These are phyloP conservation scores for Beauveria pseudobassiana DNA, from an alignment of 2,329 filamentous ascomycete genomes.

Conservation along the genomic window DNA sequence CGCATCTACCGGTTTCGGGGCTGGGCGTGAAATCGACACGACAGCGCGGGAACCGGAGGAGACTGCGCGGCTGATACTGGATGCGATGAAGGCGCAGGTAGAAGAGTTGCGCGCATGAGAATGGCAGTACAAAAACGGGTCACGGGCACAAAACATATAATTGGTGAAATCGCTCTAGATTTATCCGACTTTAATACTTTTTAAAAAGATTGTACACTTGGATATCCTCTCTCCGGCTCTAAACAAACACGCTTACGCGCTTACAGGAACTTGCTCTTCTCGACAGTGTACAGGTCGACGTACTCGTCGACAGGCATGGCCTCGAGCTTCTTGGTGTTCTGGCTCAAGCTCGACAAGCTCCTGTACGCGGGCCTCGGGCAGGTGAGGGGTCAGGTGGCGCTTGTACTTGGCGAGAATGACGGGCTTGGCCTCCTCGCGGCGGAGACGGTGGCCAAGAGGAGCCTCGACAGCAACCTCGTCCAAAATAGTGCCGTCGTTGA, in stretches of 20 bases:
- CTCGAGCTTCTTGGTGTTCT: conserved; percentile 69
- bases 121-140: not conserved
- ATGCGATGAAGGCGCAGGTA: conserved; percentile 4
- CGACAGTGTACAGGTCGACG: conserved; percentile 69
- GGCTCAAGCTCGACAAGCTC: conserved; percentile 77
- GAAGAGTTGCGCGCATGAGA: not conserved
- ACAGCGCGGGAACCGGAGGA: conserved; percentile 18
- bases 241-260: not conserved
- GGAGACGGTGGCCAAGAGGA: conserved; percentile 82
- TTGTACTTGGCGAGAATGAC: conserved; percentile 94
- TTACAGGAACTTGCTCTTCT: conserved; percentile 54
- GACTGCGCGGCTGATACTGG: conserved; percentile 15
- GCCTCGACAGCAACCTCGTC: conserved; percentile 91
- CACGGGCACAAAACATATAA: not conserved
- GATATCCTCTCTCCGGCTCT: not conserved
- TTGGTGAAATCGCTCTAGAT: conserved; percentile 1
- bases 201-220: conserved; percentile 1
- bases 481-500: conserved; percentile 88
- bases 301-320: conserved; percentile 83
- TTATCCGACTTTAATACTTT: conserved; percentile 1
- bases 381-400: conserved; percentile 83
- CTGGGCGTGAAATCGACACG: conserved; percentile 18
- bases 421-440: conserved; percentile 94
- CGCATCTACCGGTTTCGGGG: conserved; percentile 18
- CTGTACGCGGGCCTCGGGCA: conserved; percentile 66